Conservation (phyloP, 2,329 filamentous ascomycete genomes). For the Arthrobotrys sphaeroides region DNA sequence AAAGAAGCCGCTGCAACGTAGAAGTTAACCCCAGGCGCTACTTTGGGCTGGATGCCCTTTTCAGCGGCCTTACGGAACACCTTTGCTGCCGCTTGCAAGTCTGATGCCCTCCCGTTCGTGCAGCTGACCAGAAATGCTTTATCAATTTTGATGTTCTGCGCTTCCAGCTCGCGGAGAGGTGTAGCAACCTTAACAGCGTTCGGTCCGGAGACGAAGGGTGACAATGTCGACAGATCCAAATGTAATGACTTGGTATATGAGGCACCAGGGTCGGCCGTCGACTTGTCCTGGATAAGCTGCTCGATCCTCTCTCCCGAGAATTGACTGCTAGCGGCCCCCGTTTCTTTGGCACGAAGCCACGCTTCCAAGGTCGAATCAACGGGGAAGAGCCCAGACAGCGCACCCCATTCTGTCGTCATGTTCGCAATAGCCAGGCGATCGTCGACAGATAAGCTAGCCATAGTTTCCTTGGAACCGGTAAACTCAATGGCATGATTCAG, state of each 20-base stretch:
- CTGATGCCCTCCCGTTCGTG: constrained; percentile 84
- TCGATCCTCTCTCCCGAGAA: too few relatives aligned
- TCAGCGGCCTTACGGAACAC: constrained; percentile 77
- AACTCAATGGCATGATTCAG: constrained; percentile 93
- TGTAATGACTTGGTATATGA: constrained; percentile 84
- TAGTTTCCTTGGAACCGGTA: constrained; percentile 78
- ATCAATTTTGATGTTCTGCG: constrained; percentile 78
- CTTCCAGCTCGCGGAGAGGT: constrained; percentile 76
- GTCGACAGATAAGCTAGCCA: constrained; percentile 76
- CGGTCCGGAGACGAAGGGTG: constrained; percentile 84
- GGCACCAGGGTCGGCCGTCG: constrained; percentile 72
- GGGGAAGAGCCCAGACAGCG: constrained; percentile 78
- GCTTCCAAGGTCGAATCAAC: constrained; percentile 78
- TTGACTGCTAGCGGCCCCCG: too few relatives aligned
- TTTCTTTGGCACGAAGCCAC: constrained; percentile 68
- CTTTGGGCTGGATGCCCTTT: constrained; percentile 70
- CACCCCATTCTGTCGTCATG: constrained; percentile 86
- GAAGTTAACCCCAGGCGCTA: constrained; percentile 83
- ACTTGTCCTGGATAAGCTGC: constrained; percentile 69
- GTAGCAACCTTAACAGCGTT: constrained; percentile 91
- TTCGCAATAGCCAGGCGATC: constrained; percentile 78
- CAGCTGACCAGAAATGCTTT: constrained; percentile 90
- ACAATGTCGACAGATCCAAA: constrained; percentile 83
- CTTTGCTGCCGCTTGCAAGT: constrained; percentile 81
- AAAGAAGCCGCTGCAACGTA: constrained; percentile 89